phyloP scores from a whole-genome alignment of 345 rosid genomes.

The Citrus inodora region DNA sequence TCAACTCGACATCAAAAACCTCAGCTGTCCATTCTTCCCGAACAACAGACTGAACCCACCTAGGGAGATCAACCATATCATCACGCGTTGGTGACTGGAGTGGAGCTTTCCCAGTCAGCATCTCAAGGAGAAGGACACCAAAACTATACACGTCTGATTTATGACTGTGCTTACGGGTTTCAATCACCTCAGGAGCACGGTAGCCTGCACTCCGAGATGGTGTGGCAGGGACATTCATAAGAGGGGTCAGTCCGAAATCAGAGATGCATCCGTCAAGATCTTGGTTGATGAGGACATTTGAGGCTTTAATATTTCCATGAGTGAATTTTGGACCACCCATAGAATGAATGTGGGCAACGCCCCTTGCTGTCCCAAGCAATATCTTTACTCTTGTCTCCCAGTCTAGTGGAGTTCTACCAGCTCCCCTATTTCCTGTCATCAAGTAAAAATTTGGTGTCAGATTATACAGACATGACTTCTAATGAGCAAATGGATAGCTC shows the following conservation, averaged over 20 bases:
- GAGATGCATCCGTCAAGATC: conserved; percentile 55
- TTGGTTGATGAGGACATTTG: conserved; percentile 66
- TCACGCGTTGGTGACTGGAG: conserved; percentile 64
- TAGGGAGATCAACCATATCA: conserved; percentile 76
- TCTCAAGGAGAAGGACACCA: conserved; percentile 75
- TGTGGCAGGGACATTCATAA: conserved; percentile 58
- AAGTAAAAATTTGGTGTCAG: conserved; percentile 7
- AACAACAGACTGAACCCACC: conserved; percentile 95
- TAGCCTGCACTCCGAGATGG: conserved; percentile 69
- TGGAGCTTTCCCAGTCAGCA: conserved; percentile 79
- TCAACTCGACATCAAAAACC: conserved; percentile 78
- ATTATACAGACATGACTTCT: neutral
- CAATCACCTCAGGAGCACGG: conserved; percentile 69
- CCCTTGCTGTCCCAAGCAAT: conserved; percentile 61
- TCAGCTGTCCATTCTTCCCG: conserved; percentile 89
- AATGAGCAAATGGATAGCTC: neutral
- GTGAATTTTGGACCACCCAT: conserved; percentile 65
- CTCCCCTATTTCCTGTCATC: conserved; percentile 49
- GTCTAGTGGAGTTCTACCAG: conserved; percentile 58
- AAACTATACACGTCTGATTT: conserved; percentile 76
- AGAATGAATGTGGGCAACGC: conserved; percentile 72
- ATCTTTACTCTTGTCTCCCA: conserved; percentile 74
- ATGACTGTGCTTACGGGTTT: conserved; percentile 68
- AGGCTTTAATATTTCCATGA: conserved; percentile 86
- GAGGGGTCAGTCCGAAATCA: conserved; percentile 66